phyloP scores from a whole-genome alignment of 805 yeast genomes.

The Metschnikowia reukaufii region DNA sequence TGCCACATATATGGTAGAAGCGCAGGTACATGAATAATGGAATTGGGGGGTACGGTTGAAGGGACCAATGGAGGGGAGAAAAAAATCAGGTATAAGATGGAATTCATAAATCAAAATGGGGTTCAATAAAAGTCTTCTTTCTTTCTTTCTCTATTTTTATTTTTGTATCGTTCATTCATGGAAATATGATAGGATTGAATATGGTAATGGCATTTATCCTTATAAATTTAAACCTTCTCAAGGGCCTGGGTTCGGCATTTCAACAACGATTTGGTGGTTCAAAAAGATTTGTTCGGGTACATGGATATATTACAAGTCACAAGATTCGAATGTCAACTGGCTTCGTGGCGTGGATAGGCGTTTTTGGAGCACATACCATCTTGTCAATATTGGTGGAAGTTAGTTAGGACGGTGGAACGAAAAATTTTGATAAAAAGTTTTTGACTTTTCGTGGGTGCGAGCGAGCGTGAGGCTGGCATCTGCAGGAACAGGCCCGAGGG shows the following conservation, averaged over 20 bases:
- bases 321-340: not conserved
- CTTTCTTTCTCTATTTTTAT: too few species aligned
- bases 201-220: too few species aligned
- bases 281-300: not conserved
- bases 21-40: not conserved
- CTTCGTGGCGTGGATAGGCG: constrained; percentile 3
- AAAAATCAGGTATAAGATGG: too few species aligned
- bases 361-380: constrained; percentile 22
- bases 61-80: too few species aligned
- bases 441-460: constrained; percentile 18
- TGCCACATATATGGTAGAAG: not conserved
- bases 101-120: too few species aligned
- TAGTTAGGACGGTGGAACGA: constrained; percentile 18
- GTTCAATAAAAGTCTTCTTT: too few species aligned
- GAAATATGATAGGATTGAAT: too few species aligned
- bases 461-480: constrained; percentile 13
- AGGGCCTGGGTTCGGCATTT: too few species aligned
- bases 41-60: too few species aligned
- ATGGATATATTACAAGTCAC: not conserved
- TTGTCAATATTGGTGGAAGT: constrained; percentile 23
- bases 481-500: constrained; percentile 18
- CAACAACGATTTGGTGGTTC: too few species aligned
- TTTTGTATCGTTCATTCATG: too few species aligned
- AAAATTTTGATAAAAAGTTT: constrained; percentile 22
- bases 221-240: too few species aligned